These are phyloP conservation scores for Cladophialophora immunda DNA, from an alignment of 2,329 filamentous ascomycete genomes.

Conservation along the genomic window DNA sequence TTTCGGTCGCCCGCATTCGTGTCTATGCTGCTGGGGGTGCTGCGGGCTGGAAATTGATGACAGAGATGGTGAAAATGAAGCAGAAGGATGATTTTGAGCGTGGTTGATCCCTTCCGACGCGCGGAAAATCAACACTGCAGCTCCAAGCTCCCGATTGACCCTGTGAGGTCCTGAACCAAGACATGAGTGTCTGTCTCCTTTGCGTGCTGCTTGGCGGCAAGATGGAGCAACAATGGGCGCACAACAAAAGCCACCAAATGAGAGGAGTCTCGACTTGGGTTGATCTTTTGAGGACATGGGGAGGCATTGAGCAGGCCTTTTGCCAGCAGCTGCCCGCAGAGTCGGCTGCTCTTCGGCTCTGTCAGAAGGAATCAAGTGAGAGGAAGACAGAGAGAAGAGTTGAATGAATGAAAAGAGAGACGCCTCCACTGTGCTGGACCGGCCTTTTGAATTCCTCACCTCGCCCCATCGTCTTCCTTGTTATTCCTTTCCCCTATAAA, in stretches of 20 bases:
- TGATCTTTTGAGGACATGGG: not conserved
- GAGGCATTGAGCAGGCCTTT: not conserved
- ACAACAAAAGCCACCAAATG: not conserved
- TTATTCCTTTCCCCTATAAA: not conserved
- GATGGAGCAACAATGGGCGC: not conserved
- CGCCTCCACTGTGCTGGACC: not conserved
- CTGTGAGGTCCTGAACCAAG: too few relatives aligned
- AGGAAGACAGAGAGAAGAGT: not conserved
- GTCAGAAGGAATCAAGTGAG: not conserved
- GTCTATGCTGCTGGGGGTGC: not conserved
- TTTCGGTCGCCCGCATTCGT: not conserved
- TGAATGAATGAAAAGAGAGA: not conserved
- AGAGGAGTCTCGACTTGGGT: not conserved
- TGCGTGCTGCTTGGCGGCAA: not conserved
- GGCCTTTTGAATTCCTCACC: not conserved
- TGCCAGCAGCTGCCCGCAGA: not conserved
- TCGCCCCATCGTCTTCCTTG: not conserved
- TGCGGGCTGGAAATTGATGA: not conserved
- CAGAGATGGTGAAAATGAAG: not conserved
- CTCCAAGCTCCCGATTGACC: not conserved
- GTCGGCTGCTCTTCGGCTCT: constrained; percentile 1
- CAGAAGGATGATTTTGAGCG: not conserved
- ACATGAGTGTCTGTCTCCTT: not conserved
- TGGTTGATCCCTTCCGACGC: not conserved
- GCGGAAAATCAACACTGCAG: not conserved